Base-by-base conservation (phyloP, 2,329 filamentous ascomycete genomes). In the Colletotrichum magnum region DNA sequence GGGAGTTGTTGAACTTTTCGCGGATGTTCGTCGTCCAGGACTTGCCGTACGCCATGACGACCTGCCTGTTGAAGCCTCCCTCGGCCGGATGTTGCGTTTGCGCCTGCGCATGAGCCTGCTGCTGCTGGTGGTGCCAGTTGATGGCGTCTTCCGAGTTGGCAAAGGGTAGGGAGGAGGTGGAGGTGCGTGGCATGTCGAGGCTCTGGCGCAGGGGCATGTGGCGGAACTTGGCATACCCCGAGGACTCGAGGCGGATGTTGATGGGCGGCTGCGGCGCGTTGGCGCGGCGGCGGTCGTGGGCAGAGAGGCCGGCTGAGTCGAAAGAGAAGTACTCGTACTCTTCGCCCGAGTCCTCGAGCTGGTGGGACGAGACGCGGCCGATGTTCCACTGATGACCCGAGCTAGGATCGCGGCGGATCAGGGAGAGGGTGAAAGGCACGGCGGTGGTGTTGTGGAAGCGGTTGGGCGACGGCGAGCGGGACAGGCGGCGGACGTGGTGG, bases 321-420 rank as follows among this genome's bases (percentile, higher is more conserved):
- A 69, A 71, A 43, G 68, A 59, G 43, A 72, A 71, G 28, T 75
- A 72, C 53, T 73, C 77, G 28, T 78, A 77, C 6, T 72, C 71
- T n/a, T 76, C 69, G 52, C 79, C 78, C 1, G 78, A 74, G 26
- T 79, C 74, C 52, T 87, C 84, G 15, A 83, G 77, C 71, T 88
- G 85, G 68, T 84, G 84, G 0, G 87, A 89, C 2, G 85, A 86
- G 57, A 94, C 86, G 63, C 85, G 89, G 24, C 90, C 93, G 13
- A 94, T 86, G 75, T 94, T 94, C 92, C 92, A 94, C 77, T 94
- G 93, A 63, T 85, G 85, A 7, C 89, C 89, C 9, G 90, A 88
- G 24, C 86, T 84, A 1, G 91, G 91, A 76, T 94, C 91, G 72
- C 92, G 88, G n/a, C 93, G 90, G 74, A 94, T 94, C 15, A 95